Conservation (phyloP, 768 basidiomycete species). For the Jaapia argillacea region DNA sequence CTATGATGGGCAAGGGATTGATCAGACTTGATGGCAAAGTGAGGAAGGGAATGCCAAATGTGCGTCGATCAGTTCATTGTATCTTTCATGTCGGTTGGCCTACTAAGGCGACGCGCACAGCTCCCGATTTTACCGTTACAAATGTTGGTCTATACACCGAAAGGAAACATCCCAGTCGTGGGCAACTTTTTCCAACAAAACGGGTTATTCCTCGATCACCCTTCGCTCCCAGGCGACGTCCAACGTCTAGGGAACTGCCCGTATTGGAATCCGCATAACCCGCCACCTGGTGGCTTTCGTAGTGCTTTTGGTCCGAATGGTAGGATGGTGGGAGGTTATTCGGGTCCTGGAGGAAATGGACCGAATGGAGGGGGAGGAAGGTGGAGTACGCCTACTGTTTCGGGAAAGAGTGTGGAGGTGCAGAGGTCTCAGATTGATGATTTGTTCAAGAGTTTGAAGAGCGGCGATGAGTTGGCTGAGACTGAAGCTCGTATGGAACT, state of each 20-base stretch:
- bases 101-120: conserved; percentile 32
- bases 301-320: conserved; percentile 30
- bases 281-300: conserved; percentile 58
- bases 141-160: conserved; percentile 88
- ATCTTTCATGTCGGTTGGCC: conserved; percentile 8
- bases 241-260: conserved; percentile 45
- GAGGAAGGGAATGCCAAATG: conserved; percentile 51
- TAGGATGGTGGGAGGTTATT: conserved; percentile 30
- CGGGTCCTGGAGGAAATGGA: conserved; percentile 27
- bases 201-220: conserved; percentile 72
- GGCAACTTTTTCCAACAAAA: conserved; percentile 63
- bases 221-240: conserved; percentile 54
- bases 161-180: conserved; percentile 82
- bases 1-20: conserved; percentile 77
- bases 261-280: conserved; percentile 88
- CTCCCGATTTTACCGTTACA: conserved; percentile 76
- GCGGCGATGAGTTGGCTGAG: conserved; percentile 79
- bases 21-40: conserved; percentile 76
- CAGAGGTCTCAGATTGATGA: conserved; percentile 92
- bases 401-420: conserved; percentile 78
- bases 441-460: conserved; percentile 80
- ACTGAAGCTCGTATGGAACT: conserved; percentile 68
- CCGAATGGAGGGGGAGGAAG: conserved; percentile 18
- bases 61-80: conserved; percentile 28
- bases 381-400: conserved; percentile 47